Base-by-base conservation (phyloP, 2,329 filamentous ascomycete species). In the Cadophora sp. region DNA sequence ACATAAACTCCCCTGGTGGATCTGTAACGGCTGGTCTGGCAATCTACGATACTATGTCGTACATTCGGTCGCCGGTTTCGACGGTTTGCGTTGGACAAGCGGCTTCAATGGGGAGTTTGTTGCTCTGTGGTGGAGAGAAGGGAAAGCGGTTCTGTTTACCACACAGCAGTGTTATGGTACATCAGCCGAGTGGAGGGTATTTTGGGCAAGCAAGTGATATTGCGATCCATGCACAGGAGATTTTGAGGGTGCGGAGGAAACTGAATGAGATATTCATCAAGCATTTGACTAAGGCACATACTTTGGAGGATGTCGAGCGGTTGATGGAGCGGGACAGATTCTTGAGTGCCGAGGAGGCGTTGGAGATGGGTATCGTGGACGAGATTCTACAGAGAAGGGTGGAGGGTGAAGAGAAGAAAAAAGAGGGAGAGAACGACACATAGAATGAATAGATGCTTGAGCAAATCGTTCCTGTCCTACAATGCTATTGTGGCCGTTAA, bases 11-110 rank as follows among this genome's bases (percentile, higher is more conserved):
- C 0, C 95, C 95, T 0, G 96, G 96, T 59, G 96, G 96, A 65
- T 95, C 92, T 50, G 94, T 99, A 48, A 95, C 91, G 69, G 95
- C 96, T 79, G 89, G 89, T 18, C 84, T 91, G 68, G 94, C 96
- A 30, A 98, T 99, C 76, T 99, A 99, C 84, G 96, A 99, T 79
- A 99, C 96, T 14, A 98, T 99, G 95, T 89, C 91, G 73, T 99
- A 99, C 80, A 98, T 99, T 77, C 89, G 91, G 68, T 92, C 92
- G 2, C 93, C 95, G 0, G 94, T 99, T 0, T 95, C 91, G 51
- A 99, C 96, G 0, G 96, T 99, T 36, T 98, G 96, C 76, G 87
- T 99, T 51, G 96, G 96, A 8, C 93, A 96, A 75, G 96, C 96
- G 0, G 95, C 96, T 1, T 96, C 91, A 3, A 99, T 99, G 96